Conservation (phyloP, 345 rosid species). For the Gossypium mustelinum region DNA sequence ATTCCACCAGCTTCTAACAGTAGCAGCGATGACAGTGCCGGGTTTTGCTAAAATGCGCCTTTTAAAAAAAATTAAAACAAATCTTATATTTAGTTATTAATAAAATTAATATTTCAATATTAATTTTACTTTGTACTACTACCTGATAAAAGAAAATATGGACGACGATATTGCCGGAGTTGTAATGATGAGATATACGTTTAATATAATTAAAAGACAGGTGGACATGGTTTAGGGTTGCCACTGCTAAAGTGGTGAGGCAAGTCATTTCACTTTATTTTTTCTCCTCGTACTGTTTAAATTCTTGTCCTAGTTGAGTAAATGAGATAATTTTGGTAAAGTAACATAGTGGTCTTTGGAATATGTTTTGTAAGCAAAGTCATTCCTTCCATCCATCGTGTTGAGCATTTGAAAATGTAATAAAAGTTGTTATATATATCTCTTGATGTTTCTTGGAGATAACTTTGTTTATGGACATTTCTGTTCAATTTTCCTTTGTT, state of each 20-base stretch:
- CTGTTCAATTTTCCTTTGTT: too few species aligned
- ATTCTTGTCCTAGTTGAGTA: neutral
- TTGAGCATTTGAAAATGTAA: too few species aligned
- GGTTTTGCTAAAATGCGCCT: conserved; percentile 49
- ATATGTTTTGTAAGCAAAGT: too few species aligned
- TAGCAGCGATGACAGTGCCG: conserved; percentile 24
- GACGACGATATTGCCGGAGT: neutral
- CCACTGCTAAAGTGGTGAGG: neutral
- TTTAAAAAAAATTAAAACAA: neutral
- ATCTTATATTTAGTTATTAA: neutral
- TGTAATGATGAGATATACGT: neutral
- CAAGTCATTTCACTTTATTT: neutral
- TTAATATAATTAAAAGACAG: neutral
- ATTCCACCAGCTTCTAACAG: conserved; percentile 49
- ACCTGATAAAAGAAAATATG: neutral
- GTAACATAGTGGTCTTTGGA: too few species aligned
- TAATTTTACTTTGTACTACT: neutral
- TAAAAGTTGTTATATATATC: too few species aligned
- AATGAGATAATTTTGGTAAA: too few species aligned
- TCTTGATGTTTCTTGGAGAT: too few species aligned
- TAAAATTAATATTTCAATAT: neutral
- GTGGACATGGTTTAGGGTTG: neutral
- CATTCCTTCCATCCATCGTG: too few species aligned
- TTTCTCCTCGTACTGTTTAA: neutral
- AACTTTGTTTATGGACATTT: too few species aligned